Conservation (phyloP, 129 eudicot genomes). For the Tagetes patula region DNA sequence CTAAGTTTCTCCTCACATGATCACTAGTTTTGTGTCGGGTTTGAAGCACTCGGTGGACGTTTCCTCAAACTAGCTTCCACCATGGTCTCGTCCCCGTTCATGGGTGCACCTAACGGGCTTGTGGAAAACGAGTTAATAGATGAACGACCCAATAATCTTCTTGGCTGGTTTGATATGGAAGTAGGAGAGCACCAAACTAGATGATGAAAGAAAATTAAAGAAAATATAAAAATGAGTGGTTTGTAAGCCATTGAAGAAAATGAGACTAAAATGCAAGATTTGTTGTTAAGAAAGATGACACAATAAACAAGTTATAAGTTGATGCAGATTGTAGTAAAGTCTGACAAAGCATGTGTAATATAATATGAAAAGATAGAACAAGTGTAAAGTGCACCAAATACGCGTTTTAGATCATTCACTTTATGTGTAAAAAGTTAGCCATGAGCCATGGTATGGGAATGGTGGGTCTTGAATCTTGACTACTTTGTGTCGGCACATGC, state of each 20-base stretch:
- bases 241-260: constrained; percentile 36
- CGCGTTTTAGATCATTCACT: constrained; percentile 23
- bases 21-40: constrained; percentile 66
- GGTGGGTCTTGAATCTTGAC: constrained; percentile 23
- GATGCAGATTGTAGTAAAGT: constrained; percentile 36
- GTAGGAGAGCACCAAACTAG: constrained; percentile 23
- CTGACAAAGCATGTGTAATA: constrained; percentile 52
- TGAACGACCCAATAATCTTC: constrained; percentile 47
- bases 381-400: constrained; percentile 49
- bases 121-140: constrained; percentile 35
- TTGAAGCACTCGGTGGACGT: constrained; percentile 57
- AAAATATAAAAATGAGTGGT: constrained; percentile 35
- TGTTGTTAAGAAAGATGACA: constrained; percentile 30
- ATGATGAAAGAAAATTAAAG: constrained; percentile 47
- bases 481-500: constrained; percentile 16
- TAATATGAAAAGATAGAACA: constrained; percentile 26
- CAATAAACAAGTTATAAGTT: constrained; percentile 26
- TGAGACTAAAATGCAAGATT: constrained; percentile 22
- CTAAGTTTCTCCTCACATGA: constrained; percentile 31
- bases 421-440: constrained; percentile 9
- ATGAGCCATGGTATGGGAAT: constrained; percentile 24
- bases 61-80: constrained; percentile 56
- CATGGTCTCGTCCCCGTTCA: constrained; percentile 34
- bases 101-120: constrained; percentile 27
- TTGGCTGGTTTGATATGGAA: constrained; percentile 33